phyloP scores from a whole-genome alignment of 1,284 basidiomycete species.

The Ceratobasidium sp. region DNA sequence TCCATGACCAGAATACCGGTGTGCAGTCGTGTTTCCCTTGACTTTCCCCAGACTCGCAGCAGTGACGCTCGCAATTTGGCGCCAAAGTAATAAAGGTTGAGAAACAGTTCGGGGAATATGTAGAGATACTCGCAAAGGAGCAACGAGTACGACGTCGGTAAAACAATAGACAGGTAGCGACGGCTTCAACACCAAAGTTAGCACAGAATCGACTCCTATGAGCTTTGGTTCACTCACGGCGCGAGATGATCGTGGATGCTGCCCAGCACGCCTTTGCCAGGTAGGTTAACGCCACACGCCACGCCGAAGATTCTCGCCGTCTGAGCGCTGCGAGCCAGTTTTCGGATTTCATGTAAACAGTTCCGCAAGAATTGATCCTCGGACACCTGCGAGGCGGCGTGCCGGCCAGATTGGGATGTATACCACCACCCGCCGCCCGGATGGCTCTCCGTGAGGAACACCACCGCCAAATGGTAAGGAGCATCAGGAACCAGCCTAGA shows the following conservation, averaged over 20 bases:
- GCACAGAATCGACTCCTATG: background rate
- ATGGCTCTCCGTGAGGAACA: conserved; percentile 15
- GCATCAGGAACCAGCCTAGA: background rate
- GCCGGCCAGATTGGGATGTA: background rate
- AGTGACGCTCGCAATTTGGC: background rate
- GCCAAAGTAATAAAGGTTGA: conserved; percentile 22
- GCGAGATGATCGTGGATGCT: background rate
- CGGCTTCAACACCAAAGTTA: background rate
- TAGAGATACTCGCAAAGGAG: conserved; percentile 9
- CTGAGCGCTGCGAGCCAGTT: background rate
- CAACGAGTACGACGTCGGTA: background rate
- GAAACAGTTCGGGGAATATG: background rate
- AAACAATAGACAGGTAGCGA: background rate
- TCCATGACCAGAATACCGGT: conserved; percentile 12
- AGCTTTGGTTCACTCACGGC: background rate
- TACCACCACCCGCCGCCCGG: conserved; percentile 32
- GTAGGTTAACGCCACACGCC: conserved; percentile 1
- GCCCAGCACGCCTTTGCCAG: background rate
- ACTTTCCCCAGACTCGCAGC: background rate
- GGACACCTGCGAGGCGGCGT: background rate
- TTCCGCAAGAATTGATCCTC: background rate
- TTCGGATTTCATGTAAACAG: background rate
- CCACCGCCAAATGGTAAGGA: conserved; percentile 12
- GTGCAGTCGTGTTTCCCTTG: background rate
- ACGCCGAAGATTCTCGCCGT: background rate